Evolutionary conservation across 75 land plant genomes (phyloP).

Genomic region (Cupressus sempervirens): DNA sequence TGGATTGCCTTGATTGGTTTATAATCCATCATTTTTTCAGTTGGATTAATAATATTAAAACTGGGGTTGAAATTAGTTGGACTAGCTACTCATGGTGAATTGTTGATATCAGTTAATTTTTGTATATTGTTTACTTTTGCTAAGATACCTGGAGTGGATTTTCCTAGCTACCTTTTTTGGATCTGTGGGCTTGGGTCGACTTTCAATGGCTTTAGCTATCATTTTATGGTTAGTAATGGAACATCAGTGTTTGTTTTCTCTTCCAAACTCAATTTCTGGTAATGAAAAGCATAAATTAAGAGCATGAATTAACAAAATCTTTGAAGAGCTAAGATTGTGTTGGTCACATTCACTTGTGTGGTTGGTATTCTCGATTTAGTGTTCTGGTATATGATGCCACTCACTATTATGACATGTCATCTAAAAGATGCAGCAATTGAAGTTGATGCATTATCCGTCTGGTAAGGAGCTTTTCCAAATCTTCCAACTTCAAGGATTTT

Average conservation of each 20-base stretch:
- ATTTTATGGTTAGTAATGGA: not conserved
- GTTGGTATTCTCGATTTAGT: not conserved
- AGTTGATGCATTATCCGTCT: not conserved
- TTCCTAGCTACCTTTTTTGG: not conserved
- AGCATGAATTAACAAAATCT: not conserved
- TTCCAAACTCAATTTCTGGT: not conserved
- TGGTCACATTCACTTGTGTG: not conserved
- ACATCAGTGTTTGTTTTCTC: not conserved
- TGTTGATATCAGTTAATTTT: constrained; percentile 19
- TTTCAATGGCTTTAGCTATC: not conserved
- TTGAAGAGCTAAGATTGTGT: not conserved
- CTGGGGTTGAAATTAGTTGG: constrained; percentile 51
- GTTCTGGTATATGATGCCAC: constrained; percentile 2
- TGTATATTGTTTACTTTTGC: not conserved
- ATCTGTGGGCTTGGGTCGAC: not conserved
- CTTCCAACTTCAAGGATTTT: no score
- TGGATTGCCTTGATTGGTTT: constrained; percentile 42
- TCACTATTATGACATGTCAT: not conserved
- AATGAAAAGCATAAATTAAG: not conserved
- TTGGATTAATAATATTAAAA: constrained; percentile 41
- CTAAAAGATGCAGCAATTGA: not conserved
- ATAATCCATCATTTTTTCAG: constrained; percentile 40
- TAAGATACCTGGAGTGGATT: not conserved
- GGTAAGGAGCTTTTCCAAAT: not conserved
- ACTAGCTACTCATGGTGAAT: constrained; percentile 67